These are phyloP conservation scores for Sordaria brevicollis DNA, from an alignment of 495 filamentous ascomycete genomes.

Conservation along the genomic window DNA sequence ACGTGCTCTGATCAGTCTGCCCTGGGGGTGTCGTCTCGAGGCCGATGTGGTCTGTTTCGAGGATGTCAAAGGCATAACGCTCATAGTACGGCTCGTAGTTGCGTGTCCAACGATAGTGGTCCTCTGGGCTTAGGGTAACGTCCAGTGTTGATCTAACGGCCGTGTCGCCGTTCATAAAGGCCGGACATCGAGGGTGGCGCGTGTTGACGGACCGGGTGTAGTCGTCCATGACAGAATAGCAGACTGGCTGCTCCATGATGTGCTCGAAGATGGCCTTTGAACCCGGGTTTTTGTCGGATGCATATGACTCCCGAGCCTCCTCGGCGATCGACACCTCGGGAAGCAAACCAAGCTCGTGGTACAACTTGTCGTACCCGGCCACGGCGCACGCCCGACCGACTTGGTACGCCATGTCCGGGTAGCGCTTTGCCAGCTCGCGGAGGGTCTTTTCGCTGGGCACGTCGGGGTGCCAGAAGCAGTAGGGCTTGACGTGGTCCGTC, in stretches of 20 bases:
- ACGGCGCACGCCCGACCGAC: conserved; percentile 11
- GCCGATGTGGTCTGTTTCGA: conserved; percentile 4
- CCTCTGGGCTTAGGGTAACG: background rate
- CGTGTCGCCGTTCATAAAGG: conserved; percentile 11
- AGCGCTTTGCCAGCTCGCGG: conserved; percentile 9
- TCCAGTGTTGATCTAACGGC: conserved; percentile 1
- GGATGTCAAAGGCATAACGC: conserved; percentile 3
- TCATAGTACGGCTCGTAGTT: background rate
- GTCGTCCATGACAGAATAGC: conserved; percentile 12
- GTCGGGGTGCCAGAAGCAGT: conserved; percentile 36
- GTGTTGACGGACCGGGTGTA: conserved; percentile 1
- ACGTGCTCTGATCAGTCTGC: background rate
- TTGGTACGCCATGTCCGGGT: conserved; percentile 7
- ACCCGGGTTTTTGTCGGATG: background rate
- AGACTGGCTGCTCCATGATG: conserved; percentile 4
- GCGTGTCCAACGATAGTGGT: background rate
- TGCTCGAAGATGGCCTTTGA: conserved; percentile 2
- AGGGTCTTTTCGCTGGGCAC: conserved; percentile 25
- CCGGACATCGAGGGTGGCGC: background rate
- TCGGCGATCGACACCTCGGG: conserved; percentile 11
- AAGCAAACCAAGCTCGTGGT: conserved; percentile 7
- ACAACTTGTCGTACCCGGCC: conserved; percentile 7
- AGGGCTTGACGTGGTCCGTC: conserved; percentile 19
- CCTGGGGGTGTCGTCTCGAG: background rate
- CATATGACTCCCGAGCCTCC: conserved; percentile 11